Percentiles rank a stretch among this genome's conserved stretches.
Conservation (phyloP, 371 early-diverging fungal genomes). For the Mucor irregularis region DNA sequence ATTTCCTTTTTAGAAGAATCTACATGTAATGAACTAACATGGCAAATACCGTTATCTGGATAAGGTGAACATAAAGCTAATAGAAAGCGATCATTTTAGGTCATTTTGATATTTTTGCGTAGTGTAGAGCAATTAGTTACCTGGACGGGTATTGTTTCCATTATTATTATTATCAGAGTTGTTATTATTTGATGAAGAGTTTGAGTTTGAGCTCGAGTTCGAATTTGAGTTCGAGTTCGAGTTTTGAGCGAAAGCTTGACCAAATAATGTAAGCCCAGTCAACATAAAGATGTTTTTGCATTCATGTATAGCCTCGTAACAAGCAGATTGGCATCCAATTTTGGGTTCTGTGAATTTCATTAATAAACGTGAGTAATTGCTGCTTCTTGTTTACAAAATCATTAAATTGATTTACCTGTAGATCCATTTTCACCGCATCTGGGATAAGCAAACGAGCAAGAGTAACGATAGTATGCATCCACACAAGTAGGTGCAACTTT, state of each 20-base stretch:
- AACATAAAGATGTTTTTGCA: slow-evolving; percentile 44
- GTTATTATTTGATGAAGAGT: not conserved
- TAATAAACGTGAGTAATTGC: not conserved
- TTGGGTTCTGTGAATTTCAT: slow-evolving; percentile 1
- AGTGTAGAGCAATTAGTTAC: no score
- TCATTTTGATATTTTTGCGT: not conserved
- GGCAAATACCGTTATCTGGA: slow-evolving; percentile 18
- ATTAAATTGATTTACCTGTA: slow-evolving; percentile 9
- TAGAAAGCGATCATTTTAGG: not conserved
- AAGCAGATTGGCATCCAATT: slow-evolving; percentile 55
- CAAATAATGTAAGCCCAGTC: slow-evolving; percentile 16
- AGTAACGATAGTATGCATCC: slow-evolving; percentile 41
- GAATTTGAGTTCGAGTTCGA: no score
- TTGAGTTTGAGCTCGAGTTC: not conserved
- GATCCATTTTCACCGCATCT: slow-evolving; percentile 27
- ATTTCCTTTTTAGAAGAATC: not conserved
- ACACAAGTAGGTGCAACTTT: slow-evolving; percentile 36
- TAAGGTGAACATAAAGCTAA: slow-evolving; percentile 14
- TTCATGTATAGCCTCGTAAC: slow-evolving; percentile 28
- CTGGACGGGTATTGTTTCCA: no score
- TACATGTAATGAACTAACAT: slow-evolving; percentile 10
- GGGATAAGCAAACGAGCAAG: slow-evolving; percentile 38
- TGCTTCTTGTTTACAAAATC: not conserved
- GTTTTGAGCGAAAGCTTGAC: slow-evolving; percentile 10
- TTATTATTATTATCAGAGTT: no score